These are phyloP conservation scores for Rhodotorula sp. DNA, from an alignment of 1,284 basidiomycete genomes.

Conservation along the genomic window DNA sequence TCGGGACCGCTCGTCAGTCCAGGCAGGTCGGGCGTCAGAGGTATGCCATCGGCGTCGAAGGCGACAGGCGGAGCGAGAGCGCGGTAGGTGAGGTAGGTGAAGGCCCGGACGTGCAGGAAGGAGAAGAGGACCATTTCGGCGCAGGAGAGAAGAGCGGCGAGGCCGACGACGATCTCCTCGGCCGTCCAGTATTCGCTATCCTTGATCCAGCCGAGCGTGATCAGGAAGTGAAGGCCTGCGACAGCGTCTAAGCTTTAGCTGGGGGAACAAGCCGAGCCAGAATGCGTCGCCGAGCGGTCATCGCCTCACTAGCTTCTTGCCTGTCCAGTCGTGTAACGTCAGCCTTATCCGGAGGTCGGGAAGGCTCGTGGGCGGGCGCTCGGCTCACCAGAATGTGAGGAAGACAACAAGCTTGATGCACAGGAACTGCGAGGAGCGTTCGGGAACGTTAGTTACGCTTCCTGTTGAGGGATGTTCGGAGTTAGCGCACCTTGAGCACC, in stretches of 20 bases:
- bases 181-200: conserved; percentile 61
- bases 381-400: conserved; percentile 49
- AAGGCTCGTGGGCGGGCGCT: neutral
- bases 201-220: conserved; percentile 63
- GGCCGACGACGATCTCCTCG: conserved; percentile 71
- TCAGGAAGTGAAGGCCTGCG: conserved; percentile 56
- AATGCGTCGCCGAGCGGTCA: too few relatives aligned
- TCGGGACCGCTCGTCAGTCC: neutral
- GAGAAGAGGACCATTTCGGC: conserved; percentile 65
- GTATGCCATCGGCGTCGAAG: neutral
- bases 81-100: conserved; percentile 67
- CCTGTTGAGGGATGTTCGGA: conserved; percentile 50
- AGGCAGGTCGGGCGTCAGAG: neutral
- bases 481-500: conserved; percentile 68
- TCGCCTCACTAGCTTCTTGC: too few relatives aligned
- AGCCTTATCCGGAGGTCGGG: neutral
- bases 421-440: neutral
- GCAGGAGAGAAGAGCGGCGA: conserved; percentile 61
- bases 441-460: neutral
- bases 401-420: conserved; percentile 57
- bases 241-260: conserved; percentile 49
- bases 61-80: neutral
- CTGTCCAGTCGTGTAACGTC: too few relatives aligned
- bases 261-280: neutral
- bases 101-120: conserved; percentile 71